Conservation (phyloP, 331 rosid genomes). For the Acacia pycnantha region DNA sequence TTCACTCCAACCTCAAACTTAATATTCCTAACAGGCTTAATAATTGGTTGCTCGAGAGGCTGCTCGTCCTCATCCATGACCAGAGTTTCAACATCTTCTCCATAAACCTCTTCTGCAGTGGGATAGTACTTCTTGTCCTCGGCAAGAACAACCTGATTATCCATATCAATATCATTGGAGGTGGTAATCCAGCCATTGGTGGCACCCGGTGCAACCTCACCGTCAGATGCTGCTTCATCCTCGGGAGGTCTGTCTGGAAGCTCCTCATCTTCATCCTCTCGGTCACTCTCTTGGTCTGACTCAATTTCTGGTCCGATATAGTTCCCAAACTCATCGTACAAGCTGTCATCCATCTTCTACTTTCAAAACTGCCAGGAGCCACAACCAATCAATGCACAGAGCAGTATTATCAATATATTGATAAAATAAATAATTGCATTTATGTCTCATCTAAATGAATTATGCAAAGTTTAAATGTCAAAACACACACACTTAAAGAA, state of each 20-base stretch:
- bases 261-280: constrained; percentile 69
- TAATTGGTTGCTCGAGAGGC: constrained; percentile 74
- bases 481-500: neutral
- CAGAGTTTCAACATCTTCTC: constrained; percentile 91
- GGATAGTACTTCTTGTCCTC: constrained; percentile 98
- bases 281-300: constrained; percentile 80
- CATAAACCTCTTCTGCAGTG: constrained; percentile 90
- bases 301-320: constrained; percentile 97
- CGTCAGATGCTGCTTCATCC: constrained; percentile 52
- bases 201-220: constrained; percentile 44
- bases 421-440: neutral
- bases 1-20: constrained; percentile 96
- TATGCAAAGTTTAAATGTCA: neutral
- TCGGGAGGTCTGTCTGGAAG: constrained; percentile 55
- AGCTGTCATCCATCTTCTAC: constrained; percentile 76
- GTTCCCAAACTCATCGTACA: constrained; percentile 96
- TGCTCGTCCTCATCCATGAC: constrained; percentile 98
- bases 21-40: constrained; percentile 74
- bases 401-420: neutral
- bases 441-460: neutral
- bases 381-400: neutral
- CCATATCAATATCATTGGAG: constrained; percentile 68
- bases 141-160: constrained; percentile 88
- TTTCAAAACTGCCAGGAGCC: neutral
- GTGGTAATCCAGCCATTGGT: constrained; percentile 81